Evolutionary conservation across 2,329 filamentous ascomycete genomes (phyloP), one percentile per base, ranked within the genome.

Genomic region (Shiraia bambusicola): DNA sequence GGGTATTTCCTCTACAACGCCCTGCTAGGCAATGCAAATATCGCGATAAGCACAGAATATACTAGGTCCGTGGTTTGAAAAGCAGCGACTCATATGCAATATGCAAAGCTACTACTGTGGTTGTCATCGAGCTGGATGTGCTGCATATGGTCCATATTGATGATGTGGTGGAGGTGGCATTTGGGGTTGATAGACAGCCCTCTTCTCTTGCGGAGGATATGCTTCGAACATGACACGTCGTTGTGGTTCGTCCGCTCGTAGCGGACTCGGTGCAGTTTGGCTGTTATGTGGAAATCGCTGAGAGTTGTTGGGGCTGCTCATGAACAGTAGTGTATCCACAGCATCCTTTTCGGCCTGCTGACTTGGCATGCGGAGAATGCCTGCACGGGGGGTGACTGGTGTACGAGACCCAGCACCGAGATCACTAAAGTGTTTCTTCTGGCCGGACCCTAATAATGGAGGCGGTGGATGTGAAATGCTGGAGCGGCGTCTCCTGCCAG

Each of bases 281-380:
- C 45, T 59, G n/a, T 40, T 49, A 6, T 63, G 54, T 22, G 65
- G 49, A 6, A 63, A 47, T 16, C 60, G 54, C 30, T 58, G 49
- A 1, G 84, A 85, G 65, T 88, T 87, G 12, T 84, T 84, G 0
- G 86, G 86, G 49, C 84, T 88, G 58, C 87, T 89, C 82, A 93
- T 86, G 59, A 91, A 90, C 17, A 92, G 73, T 16, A 93, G 70
- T 1, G 86, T 86, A 61, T 91, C 87, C 33, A 92, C 82, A 5
- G 88, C 88, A 57, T 92, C 88, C 59, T 90, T 86, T 61, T 93
- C 88, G 37, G 74, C 75, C 47, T 86, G 80, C 49, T 87, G 84
- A 41, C 83, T 84, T 1, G 84, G 83, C 22, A 85, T 87, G 47
- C 83, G 82, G 4, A 86, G 70, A 12, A 83, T 79, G 6, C 79